phyloP scores from a whole-genome alignment of 768 basidiomycete genomes.

The Roridomyces roridus region DNA sequence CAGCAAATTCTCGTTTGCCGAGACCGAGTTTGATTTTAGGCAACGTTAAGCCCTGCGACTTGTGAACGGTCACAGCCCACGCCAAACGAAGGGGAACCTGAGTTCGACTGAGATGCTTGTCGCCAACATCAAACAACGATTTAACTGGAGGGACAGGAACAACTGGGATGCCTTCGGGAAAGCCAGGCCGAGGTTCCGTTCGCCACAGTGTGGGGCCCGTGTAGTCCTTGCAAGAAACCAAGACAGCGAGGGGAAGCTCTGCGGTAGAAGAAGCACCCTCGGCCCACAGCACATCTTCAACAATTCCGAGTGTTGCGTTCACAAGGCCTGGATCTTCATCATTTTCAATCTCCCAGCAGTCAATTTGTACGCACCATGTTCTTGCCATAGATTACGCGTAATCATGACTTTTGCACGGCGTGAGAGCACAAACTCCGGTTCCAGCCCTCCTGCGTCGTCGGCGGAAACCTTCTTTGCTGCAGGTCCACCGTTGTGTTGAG shows the following conservation, averaged over 20 bases:
- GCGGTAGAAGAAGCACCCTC: constrained; percentile 1
- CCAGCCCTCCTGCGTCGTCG: constrained; percentile 11
- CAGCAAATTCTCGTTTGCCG: constrained; percentile 24
- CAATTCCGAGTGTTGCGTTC: constrained; percentile 13
- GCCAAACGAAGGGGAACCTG: constrained; percentile 66
- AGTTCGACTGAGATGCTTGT: constrained; percentile 1
- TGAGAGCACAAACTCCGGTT: background rate
- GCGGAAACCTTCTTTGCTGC: background rate
- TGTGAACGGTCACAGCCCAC: constrained; percentile 80
- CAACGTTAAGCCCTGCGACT: constrained; percentile 76
- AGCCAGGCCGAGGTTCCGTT: background rate
- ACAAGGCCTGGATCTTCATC: constrained; percentile 4
- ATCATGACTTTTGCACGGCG: constrained; percentile 14
- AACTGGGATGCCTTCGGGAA: constrained; percentile 16
- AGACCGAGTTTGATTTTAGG: constrained; percentile 65
- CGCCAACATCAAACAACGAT: constrained; percentile 5
- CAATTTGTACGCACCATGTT: background rate
- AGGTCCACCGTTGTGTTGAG: constrained; percentile 1
- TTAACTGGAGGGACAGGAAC: constrained; percentile 21
- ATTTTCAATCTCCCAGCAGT: background rate
- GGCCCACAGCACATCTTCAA: constrained; percentile 20
- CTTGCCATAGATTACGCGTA: constrained; percentile 10
- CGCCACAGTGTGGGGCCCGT: constrained; percentile 23
- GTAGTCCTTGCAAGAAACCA: constrained; percentile 16
- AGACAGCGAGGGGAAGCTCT: constrained; percentile 20